Evolutionary conservation across 2,329 filamentous ascomycete genomes (phyloP).

Genomic region (Hypoxylon sp.): DNA sequence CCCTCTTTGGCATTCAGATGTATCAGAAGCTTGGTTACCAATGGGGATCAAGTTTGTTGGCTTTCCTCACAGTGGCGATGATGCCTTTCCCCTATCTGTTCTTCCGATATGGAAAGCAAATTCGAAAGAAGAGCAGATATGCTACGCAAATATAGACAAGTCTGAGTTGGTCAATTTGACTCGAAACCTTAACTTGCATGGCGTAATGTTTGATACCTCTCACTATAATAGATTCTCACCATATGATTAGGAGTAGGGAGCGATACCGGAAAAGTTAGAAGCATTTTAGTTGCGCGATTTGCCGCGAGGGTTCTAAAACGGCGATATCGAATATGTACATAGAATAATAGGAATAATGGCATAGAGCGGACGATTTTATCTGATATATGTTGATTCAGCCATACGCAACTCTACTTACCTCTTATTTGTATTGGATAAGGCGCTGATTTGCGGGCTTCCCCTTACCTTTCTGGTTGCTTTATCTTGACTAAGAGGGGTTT

Average conservation of each 20-base stretch:
- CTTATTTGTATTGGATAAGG: too few relatives aligned
- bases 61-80: slow-evolving; percentile 73
- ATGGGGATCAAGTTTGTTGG: slow-evolving; percentile 76
- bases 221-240: slow-evolving; percentile 1
- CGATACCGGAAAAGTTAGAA: not conserved
- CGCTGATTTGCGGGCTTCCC: too few relatives aligned
- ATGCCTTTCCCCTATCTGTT: slow-evolving; percentile 76
- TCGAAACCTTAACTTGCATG: not conserved
- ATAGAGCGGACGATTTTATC: not conserved
- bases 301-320: not conserved
- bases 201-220: slow-evolving; percentile 1
- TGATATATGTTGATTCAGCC: not conserved
- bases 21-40: slow-evolving; percentile 78
- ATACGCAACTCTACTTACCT: not conserved
- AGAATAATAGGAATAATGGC: not conserved
- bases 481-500: too few relatives aligned
- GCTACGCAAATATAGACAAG: slow-evolving; percentile 22
- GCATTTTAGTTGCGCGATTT: not conserved
- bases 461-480: too few relatives aligned
- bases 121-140: slow-evolving; percentile 69
- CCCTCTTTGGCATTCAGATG: slow-evolving; percentile 81
- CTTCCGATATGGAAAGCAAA: slow-evolving; percentile 71
- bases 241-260: not conserved
- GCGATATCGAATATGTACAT: not conserved
- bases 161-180: not conserved